Evolutionary conservation across 1,284 basidiomycete genomes (phyloP).

Genomic region (Sporisorium iseilematis-ciliati): DNA sequence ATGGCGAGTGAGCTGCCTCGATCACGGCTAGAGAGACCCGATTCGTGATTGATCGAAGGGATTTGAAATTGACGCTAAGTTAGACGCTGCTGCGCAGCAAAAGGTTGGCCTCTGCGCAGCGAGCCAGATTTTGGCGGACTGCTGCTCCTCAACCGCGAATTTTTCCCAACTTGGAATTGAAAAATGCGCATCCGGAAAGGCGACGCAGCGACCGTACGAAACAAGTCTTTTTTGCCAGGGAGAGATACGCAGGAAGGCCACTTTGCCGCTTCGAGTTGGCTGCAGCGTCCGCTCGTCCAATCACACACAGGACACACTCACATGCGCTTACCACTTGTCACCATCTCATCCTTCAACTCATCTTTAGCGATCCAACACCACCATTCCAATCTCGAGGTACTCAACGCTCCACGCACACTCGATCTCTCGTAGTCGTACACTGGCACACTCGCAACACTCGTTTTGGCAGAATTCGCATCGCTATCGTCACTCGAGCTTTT

Average conservation of each 20-base stretch:
- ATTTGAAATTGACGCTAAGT: slow-evolving; percentile 8
- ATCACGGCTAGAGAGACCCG: slow-evolving; percentile 18
- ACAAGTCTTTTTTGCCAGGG: slow-evolving; percentile 14
- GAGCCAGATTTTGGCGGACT: background rate
- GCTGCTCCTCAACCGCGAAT: background rate
- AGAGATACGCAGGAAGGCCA: background rate
- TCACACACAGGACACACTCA: slow-evolving; percentile 5
- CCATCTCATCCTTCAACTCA: slow-evolving; percentile 1
- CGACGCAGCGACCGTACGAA: slow-evolving; percentile 32
- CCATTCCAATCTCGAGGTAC: background rate
- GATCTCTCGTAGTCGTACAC: slow-evolving; percentile 2
- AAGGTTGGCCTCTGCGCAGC: slow-evolving; percentile 4
- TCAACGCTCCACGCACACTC: slow-evolving; percentile 7
- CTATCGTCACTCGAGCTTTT: background rate
- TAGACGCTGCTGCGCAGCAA: slow-evolving; percentile 15
- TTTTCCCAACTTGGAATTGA: background rate
- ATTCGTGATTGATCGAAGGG: slow-evolving; percentile 24
- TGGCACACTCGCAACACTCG: background rate
- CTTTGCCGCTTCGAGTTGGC: slow-evolving; percentile 12
- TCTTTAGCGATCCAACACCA: slow-evolving; percentile 1
- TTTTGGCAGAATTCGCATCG: background rate
- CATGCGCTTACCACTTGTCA: background rate
- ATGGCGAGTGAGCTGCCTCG: slow-evolving; percentile 2
- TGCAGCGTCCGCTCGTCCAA: slow-evolving; percentile 16
- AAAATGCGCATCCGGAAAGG: slow-evolving; percentile 20